phyloP scores from a whole-genome alignment of 2,329 filamentous ascomycete genomes.

The Dendrostoma leiphaemia region DNA sequence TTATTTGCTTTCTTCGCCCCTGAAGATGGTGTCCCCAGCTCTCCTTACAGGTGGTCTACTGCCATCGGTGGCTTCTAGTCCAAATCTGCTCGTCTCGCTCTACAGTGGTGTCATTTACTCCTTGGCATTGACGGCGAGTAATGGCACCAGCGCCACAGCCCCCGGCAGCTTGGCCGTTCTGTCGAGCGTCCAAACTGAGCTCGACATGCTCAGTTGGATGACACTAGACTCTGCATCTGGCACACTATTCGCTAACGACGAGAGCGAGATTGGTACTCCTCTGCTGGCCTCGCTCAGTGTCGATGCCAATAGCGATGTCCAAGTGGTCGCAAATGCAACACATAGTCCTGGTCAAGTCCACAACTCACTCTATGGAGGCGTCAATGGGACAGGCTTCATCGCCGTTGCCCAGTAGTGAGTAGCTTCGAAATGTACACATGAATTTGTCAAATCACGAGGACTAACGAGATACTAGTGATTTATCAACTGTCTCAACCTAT shows the following conservation, averaged over 20 bases:
- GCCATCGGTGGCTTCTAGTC: not conserved
- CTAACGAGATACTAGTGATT: conserved; percentile 31
- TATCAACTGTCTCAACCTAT: conserved; percentile 42
- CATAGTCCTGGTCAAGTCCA: conserved; percentile 38
- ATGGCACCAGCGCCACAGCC: conserved; percentile 22
- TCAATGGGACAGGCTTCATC: conserved; percentile 38
- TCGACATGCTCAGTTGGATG: conserved; percentile 37
- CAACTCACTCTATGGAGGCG: conserved; percentile 37
- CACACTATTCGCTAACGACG: conserved; percentile 36
- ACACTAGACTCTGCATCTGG: conserved; percentile 30
- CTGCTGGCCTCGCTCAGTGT: conserved; percentile 34
- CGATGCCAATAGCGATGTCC: conserved; percentile 30
- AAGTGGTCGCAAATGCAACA: conserved; percentile 29
- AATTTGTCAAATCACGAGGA: not conserved
- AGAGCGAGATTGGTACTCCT: too few relatives aligned
- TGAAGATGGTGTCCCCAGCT: not conserved
- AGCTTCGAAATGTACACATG: not conserved
- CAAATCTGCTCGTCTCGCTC: conserved; percentile 37
- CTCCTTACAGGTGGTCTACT: not conserved
- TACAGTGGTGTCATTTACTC: conserved; percentile 39
- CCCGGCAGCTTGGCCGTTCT: conserved; percentile 28
- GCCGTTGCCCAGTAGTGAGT: conserved; percentile 44
- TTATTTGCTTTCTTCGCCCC: too few relatives aligned
- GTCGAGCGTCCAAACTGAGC: conserved; percentile 30
- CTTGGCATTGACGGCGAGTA: conserved; percentile 26